phyloP scores from a whole-genome alignment of 306 rosid species.

The Malus orientalis region DNA sequence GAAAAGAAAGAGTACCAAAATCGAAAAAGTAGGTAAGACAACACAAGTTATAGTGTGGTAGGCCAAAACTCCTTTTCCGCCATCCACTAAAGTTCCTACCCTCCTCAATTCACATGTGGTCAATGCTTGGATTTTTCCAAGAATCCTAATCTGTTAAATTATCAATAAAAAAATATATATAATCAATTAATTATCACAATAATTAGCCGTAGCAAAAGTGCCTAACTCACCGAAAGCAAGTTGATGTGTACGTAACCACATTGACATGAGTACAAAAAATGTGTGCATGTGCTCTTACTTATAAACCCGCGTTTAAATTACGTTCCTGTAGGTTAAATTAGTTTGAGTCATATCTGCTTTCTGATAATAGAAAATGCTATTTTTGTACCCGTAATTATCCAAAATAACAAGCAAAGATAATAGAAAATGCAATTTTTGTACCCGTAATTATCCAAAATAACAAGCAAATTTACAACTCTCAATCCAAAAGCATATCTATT shows the following conservation, averaged over 20 bases:
- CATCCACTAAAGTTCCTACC: background rate
- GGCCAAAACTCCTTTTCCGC: background rate
- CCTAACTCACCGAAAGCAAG: background rate
- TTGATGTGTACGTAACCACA: too few relatives aligned
- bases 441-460: conserved; percentile 1
- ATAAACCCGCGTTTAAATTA: too few relatives aligned
- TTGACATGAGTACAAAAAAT: too few relatives aligned
- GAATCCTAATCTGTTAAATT: background rate
- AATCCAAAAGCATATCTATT: conserved; percentile 17
- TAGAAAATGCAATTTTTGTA: background rate
- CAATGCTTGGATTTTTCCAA: background rate
- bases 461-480: conserved; percentile 24
- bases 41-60: background rate
- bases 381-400: background rate
- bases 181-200: background rate
- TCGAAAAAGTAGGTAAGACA: background rate
- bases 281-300: background rate
- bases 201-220: background rate
- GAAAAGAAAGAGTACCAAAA: background rate
- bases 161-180: background rate
- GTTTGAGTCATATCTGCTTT: background rate
- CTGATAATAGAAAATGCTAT: background rate
- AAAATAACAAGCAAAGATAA: conserved; percentile 7
- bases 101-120: background rate
- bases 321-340: too few relatives aligned